A percentile compares a stretch with the other conserved stretches of the same genome.
phyloP scores from a whole-genome alignment of 1,139 yeast genomes.

The Hemisphaericaspora xylanilytica region DNA sequence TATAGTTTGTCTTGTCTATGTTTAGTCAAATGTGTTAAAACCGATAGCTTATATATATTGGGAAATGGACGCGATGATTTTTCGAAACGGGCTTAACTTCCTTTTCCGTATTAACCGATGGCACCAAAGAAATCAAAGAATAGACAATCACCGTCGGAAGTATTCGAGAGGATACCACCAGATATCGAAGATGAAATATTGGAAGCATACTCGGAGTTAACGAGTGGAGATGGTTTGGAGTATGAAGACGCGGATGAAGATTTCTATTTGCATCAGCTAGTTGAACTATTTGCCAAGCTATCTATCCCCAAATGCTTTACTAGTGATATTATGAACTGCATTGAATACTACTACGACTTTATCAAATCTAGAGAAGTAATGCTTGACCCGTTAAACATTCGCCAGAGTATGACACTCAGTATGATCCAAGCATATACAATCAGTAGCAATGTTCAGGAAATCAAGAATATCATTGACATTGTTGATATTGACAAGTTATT shows the following conservation, averaged over 20 bases:
- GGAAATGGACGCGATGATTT: too few relatives aligned
- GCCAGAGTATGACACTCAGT: constrained; percentile 27
- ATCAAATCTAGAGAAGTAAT: constrained; percentile 14
- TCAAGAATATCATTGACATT: constrained; percentile 33
- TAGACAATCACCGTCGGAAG: constrained; percentile 6
- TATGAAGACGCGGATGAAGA: constrained; percentile 25
- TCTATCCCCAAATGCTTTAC: constrained; percentile 34
- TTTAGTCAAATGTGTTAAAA: not conserved
- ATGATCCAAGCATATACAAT: constrained; percentile 34
- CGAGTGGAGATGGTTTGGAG: not conserved
- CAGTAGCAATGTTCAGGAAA: constrained; percentile 16
- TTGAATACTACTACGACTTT: constrained; percentile 36
- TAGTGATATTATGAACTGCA: constrained; percentile 30
- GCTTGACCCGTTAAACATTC: constrained; percentile 8
- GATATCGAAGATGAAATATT: constrained; percentile 32
- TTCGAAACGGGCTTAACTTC: too few relatives aligned
- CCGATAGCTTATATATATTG: not conserved
- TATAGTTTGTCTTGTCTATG: not conserved
- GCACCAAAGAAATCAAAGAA: constrained; percentile 7
- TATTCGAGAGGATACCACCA: constrained; percentile 13
- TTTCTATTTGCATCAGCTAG: constrained; percentile 28
- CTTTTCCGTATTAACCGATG: constrained; percentile 2
- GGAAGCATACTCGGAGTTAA: constrained; percentile 21
- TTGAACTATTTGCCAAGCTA: constrained; percentile 23
- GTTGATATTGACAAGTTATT: constrained; percentile 44